Conservation (phyloP, 2,329 filamentous ascomycete species). For the Fusarium graminum region DNA sequence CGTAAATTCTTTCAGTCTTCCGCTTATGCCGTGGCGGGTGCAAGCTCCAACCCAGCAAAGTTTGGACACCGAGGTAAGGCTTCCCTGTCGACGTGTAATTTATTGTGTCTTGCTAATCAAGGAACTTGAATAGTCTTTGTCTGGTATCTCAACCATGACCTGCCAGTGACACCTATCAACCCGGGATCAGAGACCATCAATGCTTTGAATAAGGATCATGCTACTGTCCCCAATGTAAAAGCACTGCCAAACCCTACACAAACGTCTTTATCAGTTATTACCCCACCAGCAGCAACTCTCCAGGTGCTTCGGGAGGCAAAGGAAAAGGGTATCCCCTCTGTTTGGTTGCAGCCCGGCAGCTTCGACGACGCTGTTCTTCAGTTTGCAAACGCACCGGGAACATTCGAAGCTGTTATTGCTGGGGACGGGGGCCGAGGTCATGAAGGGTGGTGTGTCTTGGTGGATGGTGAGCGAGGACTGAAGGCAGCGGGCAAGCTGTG, state of each 20-base stretch:
- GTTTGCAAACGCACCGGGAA: constrained; percentile 71
- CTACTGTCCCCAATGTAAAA: constrained; percentile 74
- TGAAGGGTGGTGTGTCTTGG: constrained; percentile 89
- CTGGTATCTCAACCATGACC: constrained; percentile 84
- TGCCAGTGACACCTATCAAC: constrained; percentile 88
- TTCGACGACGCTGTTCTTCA: constrained; percentile 82
- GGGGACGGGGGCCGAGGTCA: constrained; percentile 72
- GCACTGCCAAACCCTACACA: constrained; percentile 74
- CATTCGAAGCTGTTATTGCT: constrained; percentile 78
- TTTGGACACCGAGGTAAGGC: constrained; percentile 86
- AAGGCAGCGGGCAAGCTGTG: constrained; percentile 67
- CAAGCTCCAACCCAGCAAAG: constrained; percentile 85
- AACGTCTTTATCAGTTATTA: constrained; percentile 88
- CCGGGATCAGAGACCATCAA: constrained; percentile 75
- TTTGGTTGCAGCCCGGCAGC: constrained; percentile 93
- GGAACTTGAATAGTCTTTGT: constrained; percentile 77
- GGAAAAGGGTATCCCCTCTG: constrained; percentile 76
- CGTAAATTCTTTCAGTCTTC: constrained; percentile 84
- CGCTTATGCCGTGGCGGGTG: constrained; percentile 89
- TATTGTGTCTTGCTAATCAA: constrained; percentile 12
- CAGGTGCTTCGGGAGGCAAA: constrained; percentile 82
- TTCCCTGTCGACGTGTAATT: not conserved
- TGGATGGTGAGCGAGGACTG: constrained; percentile 80
- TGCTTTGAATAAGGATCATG: constrained; percentile 69
- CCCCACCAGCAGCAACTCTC: constrained; percentile 82